phyloP scores from a whole-genome alignment of 2,329 filamentous ascomycete genomes.

The Niveomyces coronatus region DNA sequence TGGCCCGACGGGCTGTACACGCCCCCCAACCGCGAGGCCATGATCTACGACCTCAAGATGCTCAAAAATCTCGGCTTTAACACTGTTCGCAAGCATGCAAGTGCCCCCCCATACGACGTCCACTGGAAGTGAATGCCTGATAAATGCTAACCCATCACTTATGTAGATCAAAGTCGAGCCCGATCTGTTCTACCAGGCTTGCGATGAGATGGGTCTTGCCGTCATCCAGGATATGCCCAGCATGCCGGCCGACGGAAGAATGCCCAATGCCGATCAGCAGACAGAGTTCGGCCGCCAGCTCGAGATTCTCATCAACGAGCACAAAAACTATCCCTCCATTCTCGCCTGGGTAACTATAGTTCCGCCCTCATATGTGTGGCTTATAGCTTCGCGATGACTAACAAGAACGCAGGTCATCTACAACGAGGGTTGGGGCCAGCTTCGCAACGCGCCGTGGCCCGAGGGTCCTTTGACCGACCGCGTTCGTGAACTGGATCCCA shows the following conservation, averaged over 20 bases:
- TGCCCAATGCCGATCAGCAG: constrained; percentile 40
- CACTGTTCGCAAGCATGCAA: constrained; percentile 59
- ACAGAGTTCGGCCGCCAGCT: constrained; percentile 56
- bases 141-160: not conserved
- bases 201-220: constrained; percentile 54
- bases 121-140: not conserved
- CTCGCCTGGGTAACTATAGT: constrained; percentile 44
- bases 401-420: constrained; percentile 43
- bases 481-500: constrained; percentile 49
- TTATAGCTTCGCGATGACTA: not conserved
- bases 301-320: constrained; percentile 49
- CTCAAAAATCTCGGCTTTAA: constrained; percentile 60
- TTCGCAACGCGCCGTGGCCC: constrained; percentile 35
- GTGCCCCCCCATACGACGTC: constrained; percentile 14
- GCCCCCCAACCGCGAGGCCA: constrained; percentile 54
- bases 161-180: constrained; percentile 54
- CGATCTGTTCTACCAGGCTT: constrained; percentile 57
- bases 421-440: constrained; percentile 63
- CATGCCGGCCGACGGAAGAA: constrained; percentile 27
- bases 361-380: not conserved
- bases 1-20: constrained; percentile 62
- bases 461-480: constrained; percentile 46
- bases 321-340: constrained; percentile 55
- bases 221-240: constrained; percentile 67
- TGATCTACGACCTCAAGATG: constrained; percentile 54